phyloP scores from a whole-genome alignment of 805 yeast genomes.

The Deakozyma indianensis region DNA sequence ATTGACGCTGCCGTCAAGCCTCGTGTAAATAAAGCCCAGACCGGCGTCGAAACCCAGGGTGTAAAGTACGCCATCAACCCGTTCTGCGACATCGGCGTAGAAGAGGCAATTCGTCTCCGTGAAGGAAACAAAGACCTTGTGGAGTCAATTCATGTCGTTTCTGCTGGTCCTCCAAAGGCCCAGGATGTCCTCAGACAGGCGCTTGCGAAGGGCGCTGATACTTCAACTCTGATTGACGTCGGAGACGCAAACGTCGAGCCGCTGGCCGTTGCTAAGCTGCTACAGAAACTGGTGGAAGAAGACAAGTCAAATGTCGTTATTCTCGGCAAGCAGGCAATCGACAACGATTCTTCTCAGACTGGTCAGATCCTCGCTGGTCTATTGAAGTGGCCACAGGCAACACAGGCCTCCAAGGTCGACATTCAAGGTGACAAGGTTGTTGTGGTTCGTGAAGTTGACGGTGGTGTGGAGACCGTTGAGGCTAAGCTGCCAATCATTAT shows the following conservation, averaged over 20 bases:
- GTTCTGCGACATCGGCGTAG: slow-evolving; percentile 94
- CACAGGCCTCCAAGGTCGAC: slow-evolving; percentile 70
- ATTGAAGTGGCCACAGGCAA: slow-evolving; percentile 92
- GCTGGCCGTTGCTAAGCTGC: slow-evolving; percentile 72
- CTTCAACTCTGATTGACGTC: slow-evolving; percentile 67
- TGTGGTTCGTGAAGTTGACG: slow-evolving; percentile 89
- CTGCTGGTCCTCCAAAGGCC: slow-evolving; percentile 76
- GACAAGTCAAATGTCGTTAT: slow-evolving; percentile 66
- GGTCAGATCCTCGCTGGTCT: slow-evolving; percentile 95
- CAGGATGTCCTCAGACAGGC: slow-evolving; percentile 83
- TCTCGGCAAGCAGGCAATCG: slow-evolving; percentile 94
- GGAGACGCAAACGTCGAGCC: slow-evolving; percentile 68
- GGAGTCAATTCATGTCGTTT: slow-evolving; percentile 77
- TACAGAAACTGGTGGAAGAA: slow-evolving; percentile 56
- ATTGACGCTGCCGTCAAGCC: slow-evolving; percentile 91
- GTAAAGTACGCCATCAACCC: slow-evolving; percentile 91
- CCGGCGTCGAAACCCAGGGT: slow-evolving; percentile 79
- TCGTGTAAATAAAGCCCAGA: slow-evolving; percentile 69
- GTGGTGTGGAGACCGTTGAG: slow-evolving; percentile 74
- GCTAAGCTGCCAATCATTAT: slow-evolving; percentile 74
- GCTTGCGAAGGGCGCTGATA: slow-evolving; percentile 88
- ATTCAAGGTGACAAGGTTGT: slow-evolving; percentile 36
- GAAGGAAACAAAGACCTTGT: slow-evolving; percentile 51
- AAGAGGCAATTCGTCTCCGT: slow-evolving; percentile 75
- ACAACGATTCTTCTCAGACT: slow-evolving; percentile 87